These are phyloP conservation scores for Vararia minispora DNA, from an alignment of 768 basidiomycete genomes.

Conservation along the genomic window DNA sequence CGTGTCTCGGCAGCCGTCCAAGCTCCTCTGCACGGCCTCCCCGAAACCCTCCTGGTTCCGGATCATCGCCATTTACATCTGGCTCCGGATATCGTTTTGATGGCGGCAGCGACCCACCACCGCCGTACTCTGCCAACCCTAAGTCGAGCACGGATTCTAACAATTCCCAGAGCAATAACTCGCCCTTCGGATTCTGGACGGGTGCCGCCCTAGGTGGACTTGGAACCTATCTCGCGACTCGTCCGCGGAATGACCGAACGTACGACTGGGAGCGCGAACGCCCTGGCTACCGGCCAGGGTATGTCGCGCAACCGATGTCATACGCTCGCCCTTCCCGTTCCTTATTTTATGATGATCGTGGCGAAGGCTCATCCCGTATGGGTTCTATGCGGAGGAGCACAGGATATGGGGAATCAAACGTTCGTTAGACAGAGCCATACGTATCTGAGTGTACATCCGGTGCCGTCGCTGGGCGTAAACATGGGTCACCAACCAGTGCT, in stretches of 20 bases:
- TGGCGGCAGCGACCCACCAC: slow-evolving; percentile 28
- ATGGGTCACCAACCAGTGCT: no score
- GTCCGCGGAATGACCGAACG: slow-evolving; percentile 16
- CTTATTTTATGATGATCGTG: slow-evolving; percentile 48
- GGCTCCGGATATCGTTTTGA: slow-evolving; percentile 29
- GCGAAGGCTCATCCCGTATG: slow-evolving; percentile 58
- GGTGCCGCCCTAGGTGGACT: slow-evolving; percentile 68
- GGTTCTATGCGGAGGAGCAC: slow-evolving; percentile 69
- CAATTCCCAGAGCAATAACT: slow-evolving; percentile 23
- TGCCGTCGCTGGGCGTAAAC: no score
- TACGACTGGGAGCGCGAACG: slow-evolving; percentile 55
- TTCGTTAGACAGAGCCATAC: slow-evolving; percentile 51
- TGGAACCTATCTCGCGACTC: slow-evolving; percentile 43
- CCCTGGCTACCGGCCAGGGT: slow-evolving; percentile 14
- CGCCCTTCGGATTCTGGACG: slow-evolving; percentile 78
- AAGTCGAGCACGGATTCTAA: slow-evolving; percentile 21
- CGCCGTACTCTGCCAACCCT: slow-evolving; percentile 40
- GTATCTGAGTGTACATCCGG: no score
- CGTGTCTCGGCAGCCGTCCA: slow-evolving; percentile 31
- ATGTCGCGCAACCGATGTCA: slow-evolving; percentile 3
- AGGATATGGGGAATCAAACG: slow-evolving; percentile 68
- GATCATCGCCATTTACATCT: slow-evolving; percentile 18
- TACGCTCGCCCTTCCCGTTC: slow-evolving; percentile 7
- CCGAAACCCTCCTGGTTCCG: slow-evolving; percentile 19
- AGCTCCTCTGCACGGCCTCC: slow-evolving; percentile 20